Base-by-base conservation (phyloP, 2,329 filamentous ascomycete species). In the Pseudophaeomoniella oleicola region DNA sequence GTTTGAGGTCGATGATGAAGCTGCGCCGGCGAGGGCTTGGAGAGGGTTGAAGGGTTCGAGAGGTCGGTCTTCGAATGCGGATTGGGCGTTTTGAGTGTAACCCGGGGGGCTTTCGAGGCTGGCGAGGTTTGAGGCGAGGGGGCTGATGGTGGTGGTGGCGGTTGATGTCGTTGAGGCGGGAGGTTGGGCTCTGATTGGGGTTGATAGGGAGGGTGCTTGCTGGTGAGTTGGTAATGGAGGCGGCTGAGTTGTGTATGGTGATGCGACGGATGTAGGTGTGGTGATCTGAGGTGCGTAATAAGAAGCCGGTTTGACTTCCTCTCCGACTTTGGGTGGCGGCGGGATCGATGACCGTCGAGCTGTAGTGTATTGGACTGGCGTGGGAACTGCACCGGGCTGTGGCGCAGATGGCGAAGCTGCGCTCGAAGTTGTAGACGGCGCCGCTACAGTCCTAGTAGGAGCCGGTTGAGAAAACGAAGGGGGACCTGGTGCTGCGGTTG, bases 101-200 rank as follows among this genome's bases (percentile, higher is more conserved):
- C 51, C 51, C n/a, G 51, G 51, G 11, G 51, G 51, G 37, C 52
- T 46, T 11, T 44, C 41, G 27, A 52, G 49, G 35, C 46, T 42
- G 9, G n/a, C 32, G 19, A n/a, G n/a, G n/a, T n/a, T n/a, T n/a
- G n/a, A n/a, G n/a, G n/a, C n/a, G n/a, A 16, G 14, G 13, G 13
- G 42, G 18, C 30, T 45, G 18, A 39, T 19, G 14, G n/a, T 16
- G 5, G 19, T 32, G 6, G 34, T 36, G 2, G 38, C 37, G 30
- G 22, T 36, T 13, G 11, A 5, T 11, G 34, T 36, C 11, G 16
- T 30, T 11, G 34, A n/a, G 11, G 34, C 19, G 30, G 34, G 34
- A 5, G 34, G 34, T 30, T 36, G 34, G 13, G 34, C 18, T 30
- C 34, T 30, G 4, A 19, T 4, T 4, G 19, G 16, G 5, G 34